Evolutionary conservation across 441 rosid genomes (phyloP), one percentile per base, ranked within the genome.

Genomic region (Aquilaria agallochum): DNA sequence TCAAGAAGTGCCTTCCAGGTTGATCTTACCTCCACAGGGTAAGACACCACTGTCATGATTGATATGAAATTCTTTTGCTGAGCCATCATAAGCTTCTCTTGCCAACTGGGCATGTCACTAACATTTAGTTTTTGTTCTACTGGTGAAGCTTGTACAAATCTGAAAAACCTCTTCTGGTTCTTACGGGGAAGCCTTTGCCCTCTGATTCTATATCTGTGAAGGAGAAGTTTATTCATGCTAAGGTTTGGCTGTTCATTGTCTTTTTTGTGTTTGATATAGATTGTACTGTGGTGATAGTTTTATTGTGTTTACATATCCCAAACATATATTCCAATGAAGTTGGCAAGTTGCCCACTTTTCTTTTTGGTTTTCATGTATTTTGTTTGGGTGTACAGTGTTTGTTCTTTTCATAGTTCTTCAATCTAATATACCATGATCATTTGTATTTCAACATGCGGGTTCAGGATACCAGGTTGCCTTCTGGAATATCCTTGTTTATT

Each of bases 201-300:
- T 64, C 78, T 44, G 99, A 96, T 82, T 74, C 86, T 70, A 90
- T 96, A 75, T 82, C 95, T 61, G 77, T 86, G 40, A 96, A 96
- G 87, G 99, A 96, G 82, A 96, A 90, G 81, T 96, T 87, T 74
- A 96, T 96, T 64, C 99, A 93, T 74, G 92, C 97, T 55, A 96
- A 96, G 97, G 99, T 93, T 40, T 52, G 13, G 50, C 33, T 13
- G 14, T 55, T 64, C 66, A 32, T 40, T 32, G 12, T 68, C 30
- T 48, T n/a, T 34, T 40, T 40, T 40, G 44, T 40, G 9, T 40
- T 9, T 40, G 44, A 10, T 40, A 40, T 40, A 6, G 45, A 2
- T 40, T 40, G 4, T 10, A 40, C 45, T 40, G 9, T 8, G 9
- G 9, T 9, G 9, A 4, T 40, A 40, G 45, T 40, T 40, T 40